These are phyloP conservation scores for Yarrowia hollandica DNA, from an alignment of 805 yeast genomes.

Conservation along the genomic window DNA sequence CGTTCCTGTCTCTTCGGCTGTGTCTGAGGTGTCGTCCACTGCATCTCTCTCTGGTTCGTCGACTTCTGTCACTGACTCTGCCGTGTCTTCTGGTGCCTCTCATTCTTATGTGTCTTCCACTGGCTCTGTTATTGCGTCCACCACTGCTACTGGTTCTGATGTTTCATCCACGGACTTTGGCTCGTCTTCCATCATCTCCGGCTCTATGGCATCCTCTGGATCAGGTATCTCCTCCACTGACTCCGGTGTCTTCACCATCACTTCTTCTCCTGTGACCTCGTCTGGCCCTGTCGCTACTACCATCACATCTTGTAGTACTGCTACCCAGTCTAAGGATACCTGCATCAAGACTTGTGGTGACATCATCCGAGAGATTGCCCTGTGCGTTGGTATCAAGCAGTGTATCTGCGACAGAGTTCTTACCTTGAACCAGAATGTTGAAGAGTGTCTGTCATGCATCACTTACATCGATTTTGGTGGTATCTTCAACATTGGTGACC, in stretches of 20 bases:
- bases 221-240: no score
- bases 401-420: slow-evolving; percentile 1
- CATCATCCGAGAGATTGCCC: slow-evolving; percentile 7
- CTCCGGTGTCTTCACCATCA: neutral
- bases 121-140: neutral
- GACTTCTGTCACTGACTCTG: neutral
- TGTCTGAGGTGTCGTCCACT: neutral
- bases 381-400: slow-evolving; percentile 2
- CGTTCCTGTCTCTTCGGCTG: neutral
- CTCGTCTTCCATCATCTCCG: no score
- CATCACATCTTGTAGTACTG: neutral
- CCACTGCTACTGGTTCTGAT: neutral
- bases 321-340: neutral
- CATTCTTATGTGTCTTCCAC: neutral
- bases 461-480: slow-evolving; percentile 5
- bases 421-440: neutral
- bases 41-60: neutral
- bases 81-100: neutral
- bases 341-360: slow-evolving; percentile 5
- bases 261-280: neutral
- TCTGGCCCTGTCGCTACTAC: slow-evolving; percentile 2
- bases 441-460: neutral
- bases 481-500: neutral
- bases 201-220: no score
- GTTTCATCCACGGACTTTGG: neutral